Evolutionary conservation across 208 protist species (phyloP), one percentile per base, ranked within the genome.

Genomic region (Porcisia deanei): DNA sequence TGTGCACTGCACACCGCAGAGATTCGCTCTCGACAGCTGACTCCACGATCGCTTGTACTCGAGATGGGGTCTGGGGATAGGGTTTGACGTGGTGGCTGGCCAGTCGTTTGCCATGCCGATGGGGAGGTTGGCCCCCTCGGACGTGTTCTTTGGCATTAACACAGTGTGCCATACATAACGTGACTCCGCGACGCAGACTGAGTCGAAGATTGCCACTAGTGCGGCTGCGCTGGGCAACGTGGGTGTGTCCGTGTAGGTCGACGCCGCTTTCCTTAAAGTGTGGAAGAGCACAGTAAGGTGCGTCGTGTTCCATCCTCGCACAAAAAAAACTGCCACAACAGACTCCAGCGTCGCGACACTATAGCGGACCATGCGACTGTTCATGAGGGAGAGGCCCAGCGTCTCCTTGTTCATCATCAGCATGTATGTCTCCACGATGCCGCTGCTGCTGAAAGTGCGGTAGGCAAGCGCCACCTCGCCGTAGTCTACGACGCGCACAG

Each of bases 1-100:
- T 20, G 59, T 73, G 81, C 92, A 96, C 43, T 91, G 49, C 63
- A 89, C 83, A 57, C 87, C 82, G 80, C 92, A 96, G 39, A 91
- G 64, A 10, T 68, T 59, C 16, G 85, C 71, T 59, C 49, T 80
- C 14, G 86, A 91, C 61, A 88, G 64, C 61, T 87, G 73, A 18
- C 88, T 80, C 85, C 86, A 90, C 2, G 82, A 8, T 7, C 82
- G 77, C 39, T 72, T 59, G 63, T 79, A 80, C 80, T 86, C 75
- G 25, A 89, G 41, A 63, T 78, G 74, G 8, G 88, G 81, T 7
- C 2, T 30, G 7, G 90, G 86, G 10, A 93, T 83, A 2, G 2
- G 34, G 57, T 79, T 63, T 5, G 34, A 57, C 37, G 69, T 83
- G 45, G 39, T 74, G 1, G 0, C 3, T 6, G 59, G 63, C 61